phyloP scores from a whole-genome alignment of 768 basidiomycete species.

The Coprinopsis sp. region DNA sequence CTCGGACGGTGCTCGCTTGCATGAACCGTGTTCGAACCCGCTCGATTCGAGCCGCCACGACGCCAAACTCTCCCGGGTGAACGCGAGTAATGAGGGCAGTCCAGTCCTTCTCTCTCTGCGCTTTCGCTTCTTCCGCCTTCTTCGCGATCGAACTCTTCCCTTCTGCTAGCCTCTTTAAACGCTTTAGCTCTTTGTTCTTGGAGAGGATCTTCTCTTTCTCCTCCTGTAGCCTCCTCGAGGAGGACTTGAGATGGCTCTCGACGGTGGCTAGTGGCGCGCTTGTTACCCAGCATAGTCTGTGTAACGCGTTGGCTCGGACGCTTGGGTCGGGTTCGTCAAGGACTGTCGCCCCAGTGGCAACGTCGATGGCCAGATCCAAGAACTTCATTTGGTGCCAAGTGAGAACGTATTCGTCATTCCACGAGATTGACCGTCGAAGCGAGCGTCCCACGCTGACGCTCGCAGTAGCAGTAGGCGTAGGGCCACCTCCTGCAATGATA shows the following conservation, averaged over 20 bases:
- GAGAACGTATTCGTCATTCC: conserved; percentile 58
- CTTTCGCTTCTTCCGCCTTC: conserved; percentile 61
- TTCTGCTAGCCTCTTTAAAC: conserved; percentile 35
- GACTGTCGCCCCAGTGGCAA: conserved; percentile 38
- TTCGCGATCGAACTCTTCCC: conserved; percentile 50
- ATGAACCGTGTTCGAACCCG: conserved; percentile 54
- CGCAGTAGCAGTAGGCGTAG: conserved; percentile 16
- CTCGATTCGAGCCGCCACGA: conserved; percentile 47
- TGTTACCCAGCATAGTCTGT: conserved; percentile 46
- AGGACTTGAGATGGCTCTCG: conserved; percentile 37
- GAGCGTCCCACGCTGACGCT: conserved; percentile 36
- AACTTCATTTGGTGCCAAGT: conserved; percentile 68
- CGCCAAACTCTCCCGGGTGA: conserved; percentile 49
- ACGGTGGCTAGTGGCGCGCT: conserved; percentile 53
- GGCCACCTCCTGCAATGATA: conserved; percentile 16
- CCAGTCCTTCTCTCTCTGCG: conserved; percentile 64
- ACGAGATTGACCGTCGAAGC: conserved; percentile 56
- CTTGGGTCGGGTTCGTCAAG: conserved; percentile 42
- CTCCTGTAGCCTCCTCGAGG: conserved; percentile 32
- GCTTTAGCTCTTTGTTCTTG: conserved; percentile 30
- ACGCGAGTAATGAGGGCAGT: conserved; percentile 47
- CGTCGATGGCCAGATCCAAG: conserved; percentile 47
- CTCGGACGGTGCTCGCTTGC: conserved; percentile 48
- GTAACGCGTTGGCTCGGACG: conserved; percentile 30
- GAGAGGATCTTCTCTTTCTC: conserved; percentile 41